phyloP scores from a whole-genome alignment of 2,329 filamentous ascomycete genomes.

The Fusarium lyarnte region DNA sequence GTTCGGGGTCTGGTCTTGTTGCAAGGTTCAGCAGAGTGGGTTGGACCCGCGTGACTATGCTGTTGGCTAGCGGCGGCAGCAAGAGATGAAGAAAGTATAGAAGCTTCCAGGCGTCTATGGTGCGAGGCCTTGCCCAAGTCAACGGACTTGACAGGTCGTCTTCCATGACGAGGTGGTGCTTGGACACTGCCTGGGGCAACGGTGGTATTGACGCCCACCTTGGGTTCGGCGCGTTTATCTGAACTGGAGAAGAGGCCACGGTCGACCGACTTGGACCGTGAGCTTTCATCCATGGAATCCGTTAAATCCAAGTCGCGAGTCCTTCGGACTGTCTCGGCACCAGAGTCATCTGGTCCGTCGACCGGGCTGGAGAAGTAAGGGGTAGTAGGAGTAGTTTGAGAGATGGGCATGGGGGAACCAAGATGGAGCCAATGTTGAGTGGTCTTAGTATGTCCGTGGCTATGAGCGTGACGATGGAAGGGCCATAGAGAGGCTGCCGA shows the following conservation, averaged over 20 bases:
- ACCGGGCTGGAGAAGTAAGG: constrained; percentile 49
- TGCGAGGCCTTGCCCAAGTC: constrained; percentile 49
- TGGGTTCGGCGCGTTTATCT: constrained; percentile 72
- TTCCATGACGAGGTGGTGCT: constrained; percentile 53
- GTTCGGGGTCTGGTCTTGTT: constrained; percentile 59
- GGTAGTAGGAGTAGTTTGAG: constrained; percentile 48
- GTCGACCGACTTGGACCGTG: constrained; percentile 71
- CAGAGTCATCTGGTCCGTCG: constrained; percentile 56
- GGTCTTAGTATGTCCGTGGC: constrained; percentile 54
- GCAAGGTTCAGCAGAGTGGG: constrained; percentile 48
- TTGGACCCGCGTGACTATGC: constrained; percentile 56
- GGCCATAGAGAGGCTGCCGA: constrained; percentile 43
- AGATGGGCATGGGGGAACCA: constrained; percentile 35
- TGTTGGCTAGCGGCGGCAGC: constrained; percentile 52
- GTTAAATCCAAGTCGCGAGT: constrained; percentile 52
- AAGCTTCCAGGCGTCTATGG: constrained; percentile 47
- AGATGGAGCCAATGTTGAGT: constrained; percentile 54
- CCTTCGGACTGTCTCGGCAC: constrained; percentile 47
- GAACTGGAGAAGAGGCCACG: constrained; percentile 65
- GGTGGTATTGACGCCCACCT: constrained; percentile 70
- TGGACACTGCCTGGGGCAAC: constrained; percentile 69
- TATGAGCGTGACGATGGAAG: constrained; percentile 52
- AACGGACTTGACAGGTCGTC: constrained; percentile 58
- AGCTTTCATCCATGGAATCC: constrained; percentile 55
- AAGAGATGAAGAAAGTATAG: constrained; percentile 52